These are phyloP conservation scores for Camellia japonica DNA, from an alignment of 148 eudicot genomes.

Conservation along the genomic window DNA sequence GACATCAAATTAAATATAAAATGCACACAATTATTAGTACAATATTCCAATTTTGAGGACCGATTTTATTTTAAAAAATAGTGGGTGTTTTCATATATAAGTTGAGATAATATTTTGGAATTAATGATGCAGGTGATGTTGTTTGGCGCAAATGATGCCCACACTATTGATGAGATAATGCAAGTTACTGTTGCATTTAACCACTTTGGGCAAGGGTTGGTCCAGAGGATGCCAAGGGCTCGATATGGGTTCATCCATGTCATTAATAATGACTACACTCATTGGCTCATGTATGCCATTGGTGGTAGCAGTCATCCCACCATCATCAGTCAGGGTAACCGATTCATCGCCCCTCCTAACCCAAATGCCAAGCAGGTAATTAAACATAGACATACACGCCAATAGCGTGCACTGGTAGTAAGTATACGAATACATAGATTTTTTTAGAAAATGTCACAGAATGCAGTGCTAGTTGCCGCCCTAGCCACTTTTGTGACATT, in stretches of 20 bases:
- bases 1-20: too few relatives aligned
- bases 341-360: constrained; percentile 11
- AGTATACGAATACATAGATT: too few relatives aligned
- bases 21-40: too few relatives aligned
- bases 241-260: constrained; percentile 12
- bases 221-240: constrained; percentile 14
- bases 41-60: too few relatives aligned
- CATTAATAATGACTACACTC: constrained; percentile 14
- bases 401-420: too few relatives aligned
- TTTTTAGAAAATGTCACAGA: too few relatives aligned
- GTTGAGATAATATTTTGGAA: not conserved
- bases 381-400: not conserved
- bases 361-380: not conserved
- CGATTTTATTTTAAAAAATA: too few relatives aligned
- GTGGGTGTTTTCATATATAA: too few relatives aligned
- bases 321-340: constrained; percentile 17
- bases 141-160: constrained; percentile 11
- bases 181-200: constrained; percentile 13
- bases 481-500: too few relatives aligned
- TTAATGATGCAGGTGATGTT: constrained; percentile 11
- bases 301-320: constrained; percentile 15
- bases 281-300: constrained; percentile 16
- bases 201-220: constrained; percentile 15
- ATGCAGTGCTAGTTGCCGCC: too few relatives aligned
- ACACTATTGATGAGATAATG: constrained; percentile 3